phyloP scores from a whole-genome alignment of 495 filamentous ascomycete genomes.

The Amphirosellinia nigrospora region DNA sequence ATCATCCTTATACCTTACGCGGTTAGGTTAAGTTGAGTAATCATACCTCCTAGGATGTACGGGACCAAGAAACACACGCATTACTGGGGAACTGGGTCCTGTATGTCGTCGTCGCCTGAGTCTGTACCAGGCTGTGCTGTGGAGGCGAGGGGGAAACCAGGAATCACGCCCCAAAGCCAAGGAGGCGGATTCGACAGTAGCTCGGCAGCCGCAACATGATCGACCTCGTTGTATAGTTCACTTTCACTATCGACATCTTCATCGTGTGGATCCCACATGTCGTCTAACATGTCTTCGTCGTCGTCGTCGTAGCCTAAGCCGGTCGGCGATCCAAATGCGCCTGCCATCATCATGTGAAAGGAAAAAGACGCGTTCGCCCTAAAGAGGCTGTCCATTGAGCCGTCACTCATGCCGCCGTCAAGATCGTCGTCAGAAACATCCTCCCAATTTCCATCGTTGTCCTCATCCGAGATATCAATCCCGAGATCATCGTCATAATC shows the following conservation, averaged over 20 bases:
- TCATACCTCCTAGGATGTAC: neutral
- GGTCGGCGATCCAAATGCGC: neutral
- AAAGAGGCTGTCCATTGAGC: neutral
- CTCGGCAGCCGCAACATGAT: neutral
- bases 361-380: neutral
- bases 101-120: neutral
- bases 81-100: neutral
- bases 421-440: slow-evolving; percentile 16
- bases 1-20: neutral
- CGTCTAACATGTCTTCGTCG: neutral
- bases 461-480: neutral
- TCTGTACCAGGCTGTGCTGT: neutral
- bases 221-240: neutral
- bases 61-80: neutral
- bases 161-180: neutral
- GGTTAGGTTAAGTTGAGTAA: neutral
- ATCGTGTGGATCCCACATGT: neutral
- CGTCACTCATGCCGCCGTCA: slow-evolving; percentile 3
- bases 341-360: neutral
- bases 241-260: neutral
- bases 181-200: neutral
- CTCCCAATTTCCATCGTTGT: slow-evolving; percentile 4
- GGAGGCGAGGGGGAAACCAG: neutral
- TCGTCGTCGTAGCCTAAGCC: neutral
- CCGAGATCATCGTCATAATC: neutral